A percentile compares a stretch with the other conserved stretches of the same genome.
Conservation (phyloP, 2,329 filamentous ascomycete species). For the Aureobasidium sp. region DNA sequence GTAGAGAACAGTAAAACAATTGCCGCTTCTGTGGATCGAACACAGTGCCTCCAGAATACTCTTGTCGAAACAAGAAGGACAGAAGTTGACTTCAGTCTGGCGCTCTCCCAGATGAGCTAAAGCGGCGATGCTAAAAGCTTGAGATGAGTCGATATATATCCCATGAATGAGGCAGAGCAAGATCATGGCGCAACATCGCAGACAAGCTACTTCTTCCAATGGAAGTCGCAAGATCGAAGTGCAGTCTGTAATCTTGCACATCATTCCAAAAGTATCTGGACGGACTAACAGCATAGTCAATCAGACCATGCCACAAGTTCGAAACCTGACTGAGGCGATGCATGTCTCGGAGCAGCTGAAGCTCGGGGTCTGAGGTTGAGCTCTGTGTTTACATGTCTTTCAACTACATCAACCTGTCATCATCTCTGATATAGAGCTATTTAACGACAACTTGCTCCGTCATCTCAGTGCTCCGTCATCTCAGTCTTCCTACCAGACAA, state of each 20-base stretch:
- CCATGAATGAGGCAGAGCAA: no score
- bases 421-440: neutral
- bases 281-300: neutral
- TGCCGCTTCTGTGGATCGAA: slow-evolving; percentile 17
- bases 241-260: neutral
- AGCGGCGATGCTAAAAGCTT: neutral
- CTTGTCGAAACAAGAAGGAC: neutral
- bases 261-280: neutral
- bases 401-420: neutral
- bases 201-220: neutral
- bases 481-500: neutral
- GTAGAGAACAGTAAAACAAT: neutral
- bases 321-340: neutral
- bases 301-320: neutral
- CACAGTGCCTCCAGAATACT: slow-evolving; percentile 16
- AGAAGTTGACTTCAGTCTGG: slow-evolving; percentile 16
- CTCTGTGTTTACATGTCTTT: slow-evolving; percentile 1
- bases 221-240: neutral
- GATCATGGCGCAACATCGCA: neutral
- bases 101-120: slow-evolving; percentile 17
- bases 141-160: no score
- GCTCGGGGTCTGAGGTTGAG: neutral
- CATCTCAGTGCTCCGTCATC: neutral
- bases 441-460: neutral
- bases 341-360: neutral